Evolutionary conservation across 1,284 basidiomycete genomes (phyloP).

Genomic region (Malassezia restricta): DNA sequence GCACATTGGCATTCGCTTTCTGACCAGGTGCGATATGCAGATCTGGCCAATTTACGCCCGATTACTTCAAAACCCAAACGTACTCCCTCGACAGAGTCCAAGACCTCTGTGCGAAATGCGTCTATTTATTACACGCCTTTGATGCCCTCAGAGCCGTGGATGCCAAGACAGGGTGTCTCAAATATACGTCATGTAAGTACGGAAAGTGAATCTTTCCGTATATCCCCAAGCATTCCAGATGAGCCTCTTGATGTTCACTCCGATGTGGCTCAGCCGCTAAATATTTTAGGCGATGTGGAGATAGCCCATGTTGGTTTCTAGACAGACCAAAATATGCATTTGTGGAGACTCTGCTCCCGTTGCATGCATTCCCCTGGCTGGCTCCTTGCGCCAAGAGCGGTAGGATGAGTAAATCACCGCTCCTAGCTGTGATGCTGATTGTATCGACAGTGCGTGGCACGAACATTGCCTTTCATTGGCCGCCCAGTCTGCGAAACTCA

Average conservation of each 20-base stretch:
- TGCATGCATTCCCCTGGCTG: not conserved
- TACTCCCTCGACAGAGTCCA: not conserved
- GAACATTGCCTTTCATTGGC: constrained; percentile 40
- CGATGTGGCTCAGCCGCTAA: not conserved
- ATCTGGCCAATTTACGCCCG: not conserved
- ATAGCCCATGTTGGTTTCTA: not conserved
- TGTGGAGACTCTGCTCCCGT: not conserved
- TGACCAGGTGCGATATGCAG: not conserved
- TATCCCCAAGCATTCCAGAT: not conserved
- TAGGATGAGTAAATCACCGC: constrained; percentile 12
- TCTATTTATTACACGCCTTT: not conserved
- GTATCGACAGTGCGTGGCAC: constrained; percentile 34
- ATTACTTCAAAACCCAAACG: not conserved
- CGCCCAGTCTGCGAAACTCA: constrained; percentile 16
- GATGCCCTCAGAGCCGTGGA: not conserved
- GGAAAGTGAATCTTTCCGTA: not conserved
- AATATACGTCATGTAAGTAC: constrained; percentile 1
- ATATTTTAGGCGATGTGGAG: not conserved
- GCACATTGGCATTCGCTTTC: constrained; percentile 17
- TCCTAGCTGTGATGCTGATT: constrained; percentile 40
- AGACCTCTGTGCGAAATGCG: not conserved
- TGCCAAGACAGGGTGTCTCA: not conserved
- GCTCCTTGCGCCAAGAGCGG: not conserved
- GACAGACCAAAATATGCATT: not conserved
- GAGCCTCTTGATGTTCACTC: not conserved